Base-by-base conservation (phyloP, 441 rosid species). In the Isatis lusitanica region DNA sequence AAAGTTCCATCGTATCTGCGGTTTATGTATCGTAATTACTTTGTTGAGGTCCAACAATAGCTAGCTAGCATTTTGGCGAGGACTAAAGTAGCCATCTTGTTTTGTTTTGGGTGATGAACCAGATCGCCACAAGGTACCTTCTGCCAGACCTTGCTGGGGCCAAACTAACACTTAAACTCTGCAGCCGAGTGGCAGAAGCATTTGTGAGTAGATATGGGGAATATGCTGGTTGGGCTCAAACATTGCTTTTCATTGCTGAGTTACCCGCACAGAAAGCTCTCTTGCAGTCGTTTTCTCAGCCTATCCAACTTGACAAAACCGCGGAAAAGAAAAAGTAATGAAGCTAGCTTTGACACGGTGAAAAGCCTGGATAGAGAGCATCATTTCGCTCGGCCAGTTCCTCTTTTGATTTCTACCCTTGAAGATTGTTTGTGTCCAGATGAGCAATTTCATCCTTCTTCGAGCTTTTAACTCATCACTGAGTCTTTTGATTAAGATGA, bases 211-310 rank as follows among this genome's bases (percentile, higher is more conserved):
- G 86, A 76, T 94, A 94, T 71, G 97, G 97, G 13, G 87, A 85
- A 68, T 88, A 90, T 85, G 97, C 98, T 62, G 98, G 97, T 68
- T 91, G 98, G 97, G 97, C 98, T 47, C 98, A 94, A 74, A 91
- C 94, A 61, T 76, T 89, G 65, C 93, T 91, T 60, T 94, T 94
- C 82, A 83, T 91, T 57, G 92, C 98, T 1, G 98, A 94, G 66
- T 76, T 94, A 79, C 97, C 98, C 62, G 71, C 96, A 53, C 98
- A 94, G 38, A 91, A 87, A 68, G 79, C 91, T 48, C 81, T 86
- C 59, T 59, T 94, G 76, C 90, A 87, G 31, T 74, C 93, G 28
- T 69, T 79, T 76, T 68, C 79, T 50, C 70, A 64, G 66, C 66
- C 73, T 58, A 63, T 65, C 21, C 26, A 85, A 71, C 83, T 65